These are phyloP conservation scores for Baffinella frigidus DNA, from an alignment of 208 protist species.

Conservation along the genomic window DNA sequence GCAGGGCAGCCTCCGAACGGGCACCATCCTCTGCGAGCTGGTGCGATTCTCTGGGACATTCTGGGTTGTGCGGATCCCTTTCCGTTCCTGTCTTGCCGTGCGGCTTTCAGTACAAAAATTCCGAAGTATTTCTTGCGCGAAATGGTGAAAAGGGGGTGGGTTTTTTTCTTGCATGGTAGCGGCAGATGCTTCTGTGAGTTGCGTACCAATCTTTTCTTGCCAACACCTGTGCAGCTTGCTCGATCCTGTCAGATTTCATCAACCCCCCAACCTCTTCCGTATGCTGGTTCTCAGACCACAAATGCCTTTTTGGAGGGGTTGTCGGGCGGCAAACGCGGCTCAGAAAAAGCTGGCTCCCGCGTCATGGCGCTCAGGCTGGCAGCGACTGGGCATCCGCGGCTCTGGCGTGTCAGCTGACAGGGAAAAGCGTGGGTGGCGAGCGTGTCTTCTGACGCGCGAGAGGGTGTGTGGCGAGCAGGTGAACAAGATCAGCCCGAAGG, in stretches of 20 bases:
- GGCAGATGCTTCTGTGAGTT: too few species aligned
- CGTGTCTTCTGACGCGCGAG: neutral
- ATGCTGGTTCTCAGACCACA: too few species aligned
- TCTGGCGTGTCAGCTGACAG: neutral
- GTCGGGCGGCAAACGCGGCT: neutral
- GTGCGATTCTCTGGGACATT: neutral
- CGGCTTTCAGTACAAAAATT: neutral
- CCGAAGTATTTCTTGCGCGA: neutral
- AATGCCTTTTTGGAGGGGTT: too few species aligned
- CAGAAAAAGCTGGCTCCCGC: neutral
- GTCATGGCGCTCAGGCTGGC: neutral
- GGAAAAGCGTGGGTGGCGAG: neutral
- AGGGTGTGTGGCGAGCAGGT: neutral
- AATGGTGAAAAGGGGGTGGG: neutral
- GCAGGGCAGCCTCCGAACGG: neutral
- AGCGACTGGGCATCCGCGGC: neutral
- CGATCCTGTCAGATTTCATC: too few species aligned
- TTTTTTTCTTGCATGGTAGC: neutral
- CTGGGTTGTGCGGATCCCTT: neutral
- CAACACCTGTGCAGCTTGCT: too few species aligned
- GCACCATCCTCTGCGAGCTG: neutral
- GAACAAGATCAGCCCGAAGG: neutral
- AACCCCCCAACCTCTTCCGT: too few species aligned
- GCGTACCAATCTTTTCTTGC: too few species aligned
- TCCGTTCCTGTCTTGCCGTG: neutral